phyloP scores from a whole-genome alignment of 257 asterid genomes.

The Solanum phureja region DNA sequence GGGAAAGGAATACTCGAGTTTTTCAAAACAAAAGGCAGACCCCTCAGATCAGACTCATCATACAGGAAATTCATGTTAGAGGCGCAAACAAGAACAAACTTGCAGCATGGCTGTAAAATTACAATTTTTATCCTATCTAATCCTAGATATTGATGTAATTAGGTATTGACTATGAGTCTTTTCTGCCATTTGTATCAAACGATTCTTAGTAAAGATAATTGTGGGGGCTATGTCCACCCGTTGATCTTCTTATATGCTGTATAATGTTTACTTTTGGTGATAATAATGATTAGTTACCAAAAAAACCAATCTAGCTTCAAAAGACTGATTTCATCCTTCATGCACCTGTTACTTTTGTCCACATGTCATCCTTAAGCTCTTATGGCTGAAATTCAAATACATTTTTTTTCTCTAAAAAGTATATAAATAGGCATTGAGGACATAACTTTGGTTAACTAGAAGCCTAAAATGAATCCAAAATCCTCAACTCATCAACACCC shows the following conservation, averaged over 20 bases:
- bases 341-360: too few species aligned
- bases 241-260: not conserved
- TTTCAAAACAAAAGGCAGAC: not conserved
- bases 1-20: not conserved
- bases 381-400: too few species aligned
- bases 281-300: not conserved
- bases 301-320: not conserved
- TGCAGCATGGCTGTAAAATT: not conserved
- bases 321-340: too few species aligned
- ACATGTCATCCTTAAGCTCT: too few species aligned
- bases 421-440: too few species aligned
- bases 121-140: not conserved
- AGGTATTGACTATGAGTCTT: not conserved
- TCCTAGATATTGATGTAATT: not conserved
- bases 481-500: too few species aligned
- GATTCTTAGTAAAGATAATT: not conserved
- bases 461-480: too few species aligned
- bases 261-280: not conserved
- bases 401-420: too few species aligned
- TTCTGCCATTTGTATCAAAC: not conserved
- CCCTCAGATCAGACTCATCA: not conserved
- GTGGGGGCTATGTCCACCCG: not conserved
- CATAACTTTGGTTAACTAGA: too few species aligned
- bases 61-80: not conserved
- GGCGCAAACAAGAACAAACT: not conserved